Conservation (phyloP, 768 basidiomycete species). For the Cystobasidium onofrii region DNA sequence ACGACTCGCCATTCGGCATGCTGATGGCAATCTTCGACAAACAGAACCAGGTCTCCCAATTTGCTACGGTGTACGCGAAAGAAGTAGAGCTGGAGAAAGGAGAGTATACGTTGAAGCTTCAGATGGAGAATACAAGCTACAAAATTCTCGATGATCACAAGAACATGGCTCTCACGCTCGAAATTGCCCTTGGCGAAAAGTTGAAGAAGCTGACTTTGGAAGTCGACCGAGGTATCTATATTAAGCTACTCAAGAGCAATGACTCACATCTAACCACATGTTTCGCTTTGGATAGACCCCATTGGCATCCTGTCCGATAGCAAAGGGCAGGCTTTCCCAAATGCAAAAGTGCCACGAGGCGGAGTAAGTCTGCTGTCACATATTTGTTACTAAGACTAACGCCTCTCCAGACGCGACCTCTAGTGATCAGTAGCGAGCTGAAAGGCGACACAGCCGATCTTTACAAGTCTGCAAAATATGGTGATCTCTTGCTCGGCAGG, state of each 20-base stretch:
- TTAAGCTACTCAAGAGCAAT: background rate
- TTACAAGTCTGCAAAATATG: conserved; percentile 25
- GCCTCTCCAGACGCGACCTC: background rate
- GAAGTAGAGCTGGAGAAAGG: conserved; percentile 31
- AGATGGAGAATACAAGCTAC: background rate
- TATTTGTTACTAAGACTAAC: background rate
- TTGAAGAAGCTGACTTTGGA: conserved; percentile 10
- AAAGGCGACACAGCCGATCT: conserved; percentile 11
- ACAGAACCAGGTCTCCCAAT: background rate
- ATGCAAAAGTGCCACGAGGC: conserved; percentile 13
- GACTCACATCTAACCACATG: too few relatives aligned
- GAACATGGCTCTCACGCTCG: conserved; percentile 6
- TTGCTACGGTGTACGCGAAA: conserved; percentile 23
- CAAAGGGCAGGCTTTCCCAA: background rate
- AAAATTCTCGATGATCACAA: conserved; percentile 27
- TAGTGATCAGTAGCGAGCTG: conserved; percentile 3
- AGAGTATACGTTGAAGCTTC: conserved; percentile 26
- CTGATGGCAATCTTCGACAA: conserved; percentile 18
- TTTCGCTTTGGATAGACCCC: too few relatives aligned
- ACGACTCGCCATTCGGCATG: conserved; percentile 27
- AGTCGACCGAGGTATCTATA: conserved; percentile 5
- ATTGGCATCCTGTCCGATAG: background rate
- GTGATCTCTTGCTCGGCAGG: conserved; percentile 30
- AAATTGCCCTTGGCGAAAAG: conserved; percentile 22
- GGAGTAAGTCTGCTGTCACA: background rate